Evolutionary conservation across 306 rosid species (phyloP).

Genomic region (Vigna radiata): DNA sequence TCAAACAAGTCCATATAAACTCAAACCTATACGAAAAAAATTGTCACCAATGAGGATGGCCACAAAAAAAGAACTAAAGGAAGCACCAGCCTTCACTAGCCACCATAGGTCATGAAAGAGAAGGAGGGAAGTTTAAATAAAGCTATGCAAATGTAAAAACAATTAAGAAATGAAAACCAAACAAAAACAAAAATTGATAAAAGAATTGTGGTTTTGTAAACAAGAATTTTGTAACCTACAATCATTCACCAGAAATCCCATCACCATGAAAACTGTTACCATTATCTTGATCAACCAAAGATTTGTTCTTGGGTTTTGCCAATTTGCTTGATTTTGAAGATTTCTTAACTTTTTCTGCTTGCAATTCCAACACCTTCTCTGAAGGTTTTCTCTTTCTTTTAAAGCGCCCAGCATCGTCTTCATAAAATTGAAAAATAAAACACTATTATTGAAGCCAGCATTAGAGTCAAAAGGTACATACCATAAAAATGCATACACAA

Average conservation of each 20-base stretch:
- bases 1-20: not conserved
- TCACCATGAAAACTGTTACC: slow-evolving; percentile 61
- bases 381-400: slow-evolving; percentile 86
- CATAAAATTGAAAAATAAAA: not conserved
- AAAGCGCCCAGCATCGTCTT: slow-evolving; percentile 68
- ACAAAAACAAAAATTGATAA: slow-evolving; percentile 1
- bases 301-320: slow-evolving; percentile 56
- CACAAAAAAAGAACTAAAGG: slow-evolving; percentile 1
- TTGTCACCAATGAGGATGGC: not conserved
- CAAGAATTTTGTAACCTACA: slow-evolving; percentile 16
- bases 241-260: slow-evolving; percentile 60
- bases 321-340: slow-evolving; percentile 67
- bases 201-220: slow-evolving; percentile 4
- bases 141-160: not conserved
- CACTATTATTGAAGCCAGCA: not conserved
- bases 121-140: not conserved
- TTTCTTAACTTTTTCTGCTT: slow-evolving; percentile 78
- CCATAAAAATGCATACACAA: not conserved
- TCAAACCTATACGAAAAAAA: not conserved
- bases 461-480: not conserved
- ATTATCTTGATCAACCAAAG: slow-evolving; percentile 57
- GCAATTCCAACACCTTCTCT: slow-evolving; percentile 84
- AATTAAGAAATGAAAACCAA: not conserved
- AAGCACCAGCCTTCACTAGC: not conserved
- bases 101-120: not conserved